These are phyloP conservation scores for Papiliotrema fonsecae DNA, from an alignment of 1,284 basidiomycete species.

Conservation along the genomic window DNA sequence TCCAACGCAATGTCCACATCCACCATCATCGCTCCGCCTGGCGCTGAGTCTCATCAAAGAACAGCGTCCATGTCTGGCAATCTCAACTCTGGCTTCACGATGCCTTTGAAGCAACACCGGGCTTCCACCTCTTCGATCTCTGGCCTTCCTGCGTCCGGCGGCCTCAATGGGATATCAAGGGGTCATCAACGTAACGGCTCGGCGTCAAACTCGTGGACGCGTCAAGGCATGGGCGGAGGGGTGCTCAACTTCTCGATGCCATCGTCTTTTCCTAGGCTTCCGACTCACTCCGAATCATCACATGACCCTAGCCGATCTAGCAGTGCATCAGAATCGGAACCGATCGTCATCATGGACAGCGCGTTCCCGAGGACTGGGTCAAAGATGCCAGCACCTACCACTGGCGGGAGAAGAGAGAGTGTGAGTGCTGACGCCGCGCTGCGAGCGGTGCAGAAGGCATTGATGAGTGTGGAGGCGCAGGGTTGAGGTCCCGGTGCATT, in stretches of 20 bases:
- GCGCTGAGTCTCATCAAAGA: not conserved
- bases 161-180: constrained; percentile 9
- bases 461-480: constrained; percentile 49
- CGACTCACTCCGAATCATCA: constrained; percentile 39
- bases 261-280: constrained; percentile 18
- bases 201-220: constrained; percentile 29
- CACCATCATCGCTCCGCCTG: constrained; percentile 3
- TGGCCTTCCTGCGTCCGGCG: constrained; percentile 5
- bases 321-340: constrained; percentile 12
- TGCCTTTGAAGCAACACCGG: constrained; percentile 20
- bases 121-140: constrained; percentile 5
- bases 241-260: constrained; percentile 23
- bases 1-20: constrained; percentile 20
- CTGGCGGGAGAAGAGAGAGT: constrained; percentile 30
- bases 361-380: constrained; percentile 5
- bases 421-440: constrained; percentile 58
- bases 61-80: constrained; percentile 5
- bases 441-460: constrained; percentile 68
- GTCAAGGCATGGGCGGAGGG: constrained; percentile 19
- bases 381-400: constrained; percentile 1
- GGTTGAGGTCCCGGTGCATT: no score
- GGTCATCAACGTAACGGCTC: constrained; percentile 30
- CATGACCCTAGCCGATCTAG: constrained; percentile 13
- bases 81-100: constrained; percentile 18
- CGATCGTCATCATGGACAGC: constrained; percentile 11